Percentiles rank a stretch among this genome's conserved stretches.
These are phyloP conservation scores for Didymella arachidicola DNA, from an alignment of 2,329 filamentous ascomycete genomes.

Conservation along the genomic window DNA sequence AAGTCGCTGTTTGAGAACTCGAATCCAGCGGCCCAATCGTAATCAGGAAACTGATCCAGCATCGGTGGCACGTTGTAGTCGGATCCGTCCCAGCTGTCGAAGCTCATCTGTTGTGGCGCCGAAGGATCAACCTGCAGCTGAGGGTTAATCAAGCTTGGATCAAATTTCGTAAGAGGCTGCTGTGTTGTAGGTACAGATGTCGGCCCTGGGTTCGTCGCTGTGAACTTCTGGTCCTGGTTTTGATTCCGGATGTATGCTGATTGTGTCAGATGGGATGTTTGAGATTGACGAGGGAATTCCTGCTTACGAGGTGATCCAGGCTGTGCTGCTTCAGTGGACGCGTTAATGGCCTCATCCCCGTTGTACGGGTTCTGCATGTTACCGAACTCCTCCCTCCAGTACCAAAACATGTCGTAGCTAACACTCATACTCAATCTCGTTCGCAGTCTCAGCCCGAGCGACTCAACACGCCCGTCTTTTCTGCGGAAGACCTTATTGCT, in stretches of 20 bases:
- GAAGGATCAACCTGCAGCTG: slow-evolving; percentile 31
- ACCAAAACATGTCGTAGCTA: slow-evolving; percentile 52
- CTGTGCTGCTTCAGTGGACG: slow-evolving; percentile 33
- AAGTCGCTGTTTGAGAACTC: slow-evolving; percentile 44
- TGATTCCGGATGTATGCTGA: slow-evolving; percentile 28
- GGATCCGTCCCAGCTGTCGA: slow-evolving; percentile 39
- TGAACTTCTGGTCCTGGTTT: slow-evolving; percentile 26
- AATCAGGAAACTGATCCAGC: slow-evolving; percentile 49
- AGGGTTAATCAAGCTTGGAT: slow-evolving; percentile 35
- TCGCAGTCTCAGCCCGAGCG: slow-evolving; percentile 42
- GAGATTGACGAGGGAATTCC: not conserved
- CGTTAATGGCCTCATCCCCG: slow-evolving; percentile 36
- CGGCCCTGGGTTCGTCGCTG: slow-evolving; percentile 19
- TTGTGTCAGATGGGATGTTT: slow-evolving; percentile 19
- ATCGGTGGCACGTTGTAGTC: slow-evolving; percentile 42
- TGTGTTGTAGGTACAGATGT: slow-evolving; percentile 17
- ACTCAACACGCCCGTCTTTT: slow-evolving; percentile 44
- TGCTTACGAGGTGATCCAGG: slow-evolving; percentile 43
- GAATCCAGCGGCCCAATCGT: slow-evolving; percentile 50
- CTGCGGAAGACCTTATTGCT: slow-evolving; percentile 45
- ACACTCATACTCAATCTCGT: slow-evolving; percentile 50
- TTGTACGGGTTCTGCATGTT: slow-evolving; percentile 49
- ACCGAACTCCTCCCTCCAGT: slow-evolving; percentile 50
- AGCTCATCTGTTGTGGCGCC: slow-evolving; percentile 29
- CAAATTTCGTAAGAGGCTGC: slow-evolving; percentile 37